Evolutionary conservation across 2,329 filamentous ascomycete genomes (phyloP), one percentile per base, ranked within the genome.

Genomic region (Diaporthe sp.): DNA sequence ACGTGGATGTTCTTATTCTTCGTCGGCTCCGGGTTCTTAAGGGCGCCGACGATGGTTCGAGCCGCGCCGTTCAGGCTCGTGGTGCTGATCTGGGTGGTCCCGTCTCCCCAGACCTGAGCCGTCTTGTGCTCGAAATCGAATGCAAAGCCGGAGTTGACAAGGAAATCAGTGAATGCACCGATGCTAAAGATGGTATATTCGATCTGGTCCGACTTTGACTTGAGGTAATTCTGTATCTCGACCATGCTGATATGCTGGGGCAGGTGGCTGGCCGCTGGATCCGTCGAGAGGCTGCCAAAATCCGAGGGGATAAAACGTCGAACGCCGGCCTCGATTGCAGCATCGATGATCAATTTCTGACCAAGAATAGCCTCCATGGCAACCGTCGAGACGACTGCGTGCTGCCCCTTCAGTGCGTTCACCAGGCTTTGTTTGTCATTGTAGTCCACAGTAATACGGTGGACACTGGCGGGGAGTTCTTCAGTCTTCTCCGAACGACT

Each of bases 291-390:
- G n/a, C 17, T 35, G 45, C 72, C 64, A 25, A 74, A 70, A 15
- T 74, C 64, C 22, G 72, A 61, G 10, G 72, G 72, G 25, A 74
- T 60, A 33, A 60, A 74, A 28, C 72, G 72, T 19, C 42, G 54
- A 3, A 74, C 72, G 54, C 64, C 64, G 1, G 64, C 64, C 25
- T 70, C n/a, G 25, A 67, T 58, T 17, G 64, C 64, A n/a, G 64
- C 72, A 22, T 69, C 72, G n/a, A 74, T 50, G 9, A 74, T 66
- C 28, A 47, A 15, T 42, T 66, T 66, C 42, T 66, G 60, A 3
- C 17, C 60, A 3, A 22, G 40, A 4, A 9, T 25, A 4, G 42
- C 60, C 60, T 66, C 60, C 1, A 3, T 5, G 2, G 42, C 6
- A 10, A 74, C 52, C 7, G 72, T 70, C 3, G 54, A 69, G 6